These are phyloP conservation scores for Diaporthe sp. DNA, from an alignment of 2,329 filamentous ascomycete genomes.

Conservation along the genomic window DNA sequence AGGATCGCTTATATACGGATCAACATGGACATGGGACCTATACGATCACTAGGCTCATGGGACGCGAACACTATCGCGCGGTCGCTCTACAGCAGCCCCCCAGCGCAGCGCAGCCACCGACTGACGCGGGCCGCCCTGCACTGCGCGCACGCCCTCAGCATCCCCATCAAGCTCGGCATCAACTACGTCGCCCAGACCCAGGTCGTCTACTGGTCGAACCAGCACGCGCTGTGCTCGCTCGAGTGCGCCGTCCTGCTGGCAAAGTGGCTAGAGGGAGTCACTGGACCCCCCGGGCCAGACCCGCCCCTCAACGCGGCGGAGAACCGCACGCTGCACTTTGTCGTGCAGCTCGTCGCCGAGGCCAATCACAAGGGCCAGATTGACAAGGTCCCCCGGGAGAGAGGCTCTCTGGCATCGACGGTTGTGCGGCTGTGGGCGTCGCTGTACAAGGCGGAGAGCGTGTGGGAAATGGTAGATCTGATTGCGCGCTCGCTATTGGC, in stretches of 20 bases:
- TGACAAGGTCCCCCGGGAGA: not conserved
- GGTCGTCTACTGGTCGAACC: not conserved
- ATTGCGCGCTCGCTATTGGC: constrained; percentile 9
- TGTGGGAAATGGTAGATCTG: not conserved
- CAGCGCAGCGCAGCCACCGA: constrained; percentile 10
- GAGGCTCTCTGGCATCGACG: not conserved
- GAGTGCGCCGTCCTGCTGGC: constrained; percentile 4
- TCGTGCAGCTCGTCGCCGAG: not conserved
- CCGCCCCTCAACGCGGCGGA: constrained; percentile 1
- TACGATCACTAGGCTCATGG: constrained; percentile 2
- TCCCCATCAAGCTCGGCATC: constrained; percentile 1
- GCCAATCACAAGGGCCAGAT: not conserved
- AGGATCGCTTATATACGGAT: not conserved
- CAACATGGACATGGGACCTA: not conserved
- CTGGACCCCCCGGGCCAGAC: not conserved
- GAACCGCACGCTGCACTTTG: not conserved
- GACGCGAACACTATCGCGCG: not conserved
- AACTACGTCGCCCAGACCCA: constrained; percentile 15
- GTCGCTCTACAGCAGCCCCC: not conserved
- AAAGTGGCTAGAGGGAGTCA: constrained; percentile 1
- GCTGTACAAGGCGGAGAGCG: constrained; percentile 5
- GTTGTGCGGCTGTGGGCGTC: constrained; percentile 4
- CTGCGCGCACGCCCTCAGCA: constrained; percentile 12
- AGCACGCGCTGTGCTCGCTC: constrained; percentile 12
- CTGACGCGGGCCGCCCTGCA: not conserved